A percentile compares a stretch with the other conserved stretches of the same genome.
Conservation (phyloP, 2,329 filamentous ascomycete genomes). For the Penicillium sp. region DNA sequence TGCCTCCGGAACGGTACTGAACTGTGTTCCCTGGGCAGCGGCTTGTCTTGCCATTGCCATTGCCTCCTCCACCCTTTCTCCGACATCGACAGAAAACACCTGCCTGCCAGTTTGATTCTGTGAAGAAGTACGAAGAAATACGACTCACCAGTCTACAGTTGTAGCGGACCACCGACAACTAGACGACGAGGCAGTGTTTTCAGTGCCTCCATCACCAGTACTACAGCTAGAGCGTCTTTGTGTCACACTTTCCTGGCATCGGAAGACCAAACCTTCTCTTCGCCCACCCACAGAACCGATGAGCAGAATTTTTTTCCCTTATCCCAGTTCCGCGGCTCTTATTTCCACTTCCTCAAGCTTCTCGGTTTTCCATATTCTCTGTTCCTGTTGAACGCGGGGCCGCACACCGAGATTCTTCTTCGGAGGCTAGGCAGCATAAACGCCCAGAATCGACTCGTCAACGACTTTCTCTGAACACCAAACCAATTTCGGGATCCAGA, state of each 20-base stretch:
- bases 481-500: constrained; percentile 1
- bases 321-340: not conserved
- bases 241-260: not conserved
- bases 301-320: not conserved
- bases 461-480: constrained; percentile 6
- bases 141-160: too few species aligned
- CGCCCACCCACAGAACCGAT: not conserved
- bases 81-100: not conserved
- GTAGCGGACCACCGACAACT: not conserved
- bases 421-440: not conserved
- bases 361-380: not conserved
- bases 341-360: not conserved
- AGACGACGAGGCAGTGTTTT: not conserved
- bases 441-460: constrained; percentile 8
- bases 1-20: not conserved
- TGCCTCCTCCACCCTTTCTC: not conserved
- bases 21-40: not conserved
- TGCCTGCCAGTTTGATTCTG: too few species aligned
- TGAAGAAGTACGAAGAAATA: too few species aligned
- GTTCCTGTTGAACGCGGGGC: not conserved
- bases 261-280: constrained; percentile 4
- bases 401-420: constrained; percentile 5
- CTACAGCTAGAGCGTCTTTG: not conserved
- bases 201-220: not conserved
- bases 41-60: not conserved